These are phyloP conservation scores for Leccinum variabile DNA, from an alignment of 1,284 basidiomycete species.

Conservation along the genomic window DNA sequence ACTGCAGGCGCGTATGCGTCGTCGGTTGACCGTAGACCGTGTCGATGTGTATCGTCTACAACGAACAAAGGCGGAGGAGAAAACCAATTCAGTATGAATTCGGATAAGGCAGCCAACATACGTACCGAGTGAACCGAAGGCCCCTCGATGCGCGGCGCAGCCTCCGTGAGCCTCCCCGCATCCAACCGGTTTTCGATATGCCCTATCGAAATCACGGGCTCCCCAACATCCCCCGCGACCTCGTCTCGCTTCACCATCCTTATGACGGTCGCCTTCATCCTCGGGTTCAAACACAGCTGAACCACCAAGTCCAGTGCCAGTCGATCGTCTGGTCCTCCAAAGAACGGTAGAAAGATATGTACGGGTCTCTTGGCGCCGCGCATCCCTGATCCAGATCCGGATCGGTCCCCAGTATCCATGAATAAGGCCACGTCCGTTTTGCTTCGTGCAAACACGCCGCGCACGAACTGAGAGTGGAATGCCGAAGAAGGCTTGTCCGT, in stretches of 20 bases:
- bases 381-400: too few species aligned
- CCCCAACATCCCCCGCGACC: neutral
- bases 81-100: neutral
- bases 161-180: too few species aligned
- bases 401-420: slow-evolving; percentile 64
- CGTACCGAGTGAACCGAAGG: slow-evolving; percentile 19
- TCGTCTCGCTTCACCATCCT: slow-evolving; percentile 18
- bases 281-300: slow-evolving; percentile 73
- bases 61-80: neutral
- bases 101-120: neutral
- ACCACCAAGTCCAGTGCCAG: slow-evolving; percentile 82
- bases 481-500: slow-evolving; percentile 40
- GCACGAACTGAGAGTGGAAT: slow-evolving; percentile 80
- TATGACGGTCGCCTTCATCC: slow-evolving; percentile 71
- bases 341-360: slow-evolving; percentile 89
- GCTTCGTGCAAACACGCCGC: slow-evolving; percentile 75
- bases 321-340: slow-evolving; percentile 93
- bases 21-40: slow-evolving; percentile 63
- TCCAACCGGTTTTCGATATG: neutral
- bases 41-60: slow-evolving; percentile 52
- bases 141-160: neutral
- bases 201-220: neutral
- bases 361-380: slow-evolving; percentile 32
- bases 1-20: slow-evolving; percentile 57
- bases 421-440: slow-evolving; percentile 78